Conservation (phyloP, 2,329 filamentous ascomycete species). For the Teratosphaeria nubilosa region DNA sequence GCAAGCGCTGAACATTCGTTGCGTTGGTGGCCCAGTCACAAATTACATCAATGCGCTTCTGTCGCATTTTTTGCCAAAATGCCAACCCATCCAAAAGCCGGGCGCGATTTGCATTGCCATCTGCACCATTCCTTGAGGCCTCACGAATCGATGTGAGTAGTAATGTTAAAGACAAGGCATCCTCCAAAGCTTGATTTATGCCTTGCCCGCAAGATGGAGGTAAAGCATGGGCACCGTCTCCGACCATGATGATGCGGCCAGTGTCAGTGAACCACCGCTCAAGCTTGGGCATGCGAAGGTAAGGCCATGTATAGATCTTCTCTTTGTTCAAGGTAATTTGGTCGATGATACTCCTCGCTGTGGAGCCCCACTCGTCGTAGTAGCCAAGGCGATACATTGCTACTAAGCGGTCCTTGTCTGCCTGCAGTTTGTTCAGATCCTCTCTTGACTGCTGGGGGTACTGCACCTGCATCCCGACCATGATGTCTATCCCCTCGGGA, state of each 20-base stretch:
- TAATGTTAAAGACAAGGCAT: conserved; percentile 39
- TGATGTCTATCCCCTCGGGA: conserved; percentile 23
- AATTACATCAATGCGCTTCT: conserved; percentile 13
- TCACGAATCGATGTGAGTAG: conserved; percentile 19
- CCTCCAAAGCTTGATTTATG: conserved; percentile 46
- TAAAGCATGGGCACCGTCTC: conserved; percentile 49
- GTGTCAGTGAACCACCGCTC: conserved; percentile 34
- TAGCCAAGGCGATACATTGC: conserved; percentile 9
- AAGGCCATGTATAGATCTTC: conserved; percentile 17
- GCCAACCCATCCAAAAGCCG: conserved; percentile 6
- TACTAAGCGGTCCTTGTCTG: conserved; percentile 17
- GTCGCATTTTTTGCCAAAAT: conserved; percentile 16
- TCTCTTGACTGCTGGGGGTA: conserved; percentile 23
- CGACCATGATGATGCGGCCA: conserved; percentile 42
- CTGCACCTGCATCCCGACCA: conserved; percentile 28
- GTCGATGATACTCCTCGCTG: conserved; percentile 15
- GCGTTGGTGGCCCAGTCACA: conserved; percentile 12
- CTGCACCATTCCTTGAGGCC: neutral
- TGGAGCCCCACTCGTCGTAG: conserved; percentile 11
- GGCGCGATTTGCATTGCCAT: neutral
- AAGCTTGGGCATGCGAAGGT: conserved; percentile 26
- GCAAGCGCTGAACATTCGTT: conserved; percentile 12
- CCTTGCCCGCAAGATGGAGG: conserved; percentile 44
- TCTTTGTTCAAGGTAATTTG: conserved; percentile 8
- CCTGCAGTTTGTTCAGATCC: conserved; percentile 25